Evolutionary conservation across 139 green algal genomes (phyloP).

Genomic region (Medakamo hakoo): DNA sequence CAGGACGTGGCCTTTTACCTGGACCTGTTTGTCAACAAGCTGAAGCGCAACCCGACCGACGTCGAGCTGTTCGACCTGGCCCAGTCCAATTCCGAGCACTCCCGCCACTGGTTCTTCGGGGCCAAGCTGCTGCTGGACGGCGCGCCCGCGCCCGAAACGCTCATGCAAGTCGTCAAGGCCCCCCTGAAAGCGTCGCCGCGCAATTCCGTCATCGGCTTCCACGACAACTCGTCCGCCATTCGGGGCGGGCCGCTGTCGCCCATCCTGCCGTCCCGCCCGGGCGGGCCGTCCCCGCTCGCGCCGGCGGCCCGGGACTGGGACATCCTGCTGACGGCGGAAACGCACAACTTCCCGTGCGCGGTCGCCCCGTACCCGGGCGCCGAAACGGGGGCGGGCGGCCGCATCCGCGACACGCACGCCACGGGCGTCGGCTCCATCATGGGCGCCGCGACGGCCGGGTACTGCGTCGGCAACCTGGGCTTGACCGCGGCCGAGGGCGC

Average conservation of each 20-base stretch:
- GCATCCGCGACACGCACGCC: constrained; percentile 96
- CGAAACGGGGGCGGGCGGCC: constrained; percentile 88
- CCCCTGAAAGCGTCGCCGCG: constrained; percentile 56
- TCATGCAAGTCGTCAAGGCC: constrained; percentile 73
- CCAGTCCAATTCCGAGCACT: constrained; percentile 83
- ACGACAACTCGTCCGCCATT: constrained; percentile 84
- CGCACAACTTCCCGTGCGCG: constrained; percentile 99
- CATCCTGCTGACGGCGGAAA: constrained; percentile 96
- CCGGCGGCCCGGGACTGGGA: constrained; percentile 69
- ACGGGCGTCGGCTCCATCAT: constrained; percentile 94
- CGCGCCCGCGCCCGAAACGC: constrained; percentile 30
- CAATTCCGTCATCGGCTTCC: constrained; percentile 97
- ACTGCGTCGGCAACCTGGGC: constrained; percentile 90
- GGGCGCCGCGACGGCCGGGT: constrained; percentile 80
- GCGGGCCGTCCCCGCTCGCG: constrained; percentile 44
- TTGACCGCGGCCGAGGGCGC: constrained; percentile 25
- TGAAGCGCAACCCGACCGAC: constrained; percentile 90
- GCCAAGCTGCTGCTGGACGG: constrained; percentile 85
- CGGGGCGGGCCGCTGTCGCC: constrained; percentile 31
- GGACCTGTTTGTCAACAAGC: constrained; percentile 66
- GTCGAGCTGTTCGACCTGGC: constrained; percentile 99
- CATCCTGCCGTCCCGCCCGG: constrained; percentile 60
- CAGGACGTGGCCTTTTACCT: constrained; percentile 92
- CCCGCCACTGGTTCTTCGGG: constrained; percentile 84
- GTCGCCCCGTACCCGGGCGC: constrained; percentile 85